phyloP scores from a whole-genome alignment of 2,329 filamentous ascomycete species.

The Botrytis elliptica region DNA sequence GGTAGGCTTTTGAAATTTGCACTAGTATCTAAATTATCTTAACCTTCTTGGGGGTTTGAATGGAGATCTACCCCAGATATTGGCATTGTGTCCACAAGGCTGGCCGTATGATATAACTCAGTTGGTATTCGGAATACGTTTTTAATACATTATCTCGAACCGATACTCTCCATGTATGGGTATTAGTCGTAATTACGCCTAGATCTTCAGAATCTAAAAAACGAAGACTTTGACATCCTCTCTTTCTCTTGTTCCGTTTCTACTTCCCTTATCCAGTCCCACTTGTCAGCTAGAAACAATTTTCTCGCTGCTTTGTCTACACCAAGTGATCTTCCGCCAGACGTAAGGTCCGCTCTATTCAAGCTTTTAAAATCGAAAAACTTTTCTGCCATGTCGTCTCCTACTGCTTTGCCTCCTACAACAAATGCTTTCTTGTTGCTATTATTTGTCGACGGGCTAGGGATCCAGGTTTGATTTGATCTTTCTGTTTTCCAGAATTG shows the following conservation, averaged over 20 bases:
- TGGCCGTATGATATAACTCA: neutral
- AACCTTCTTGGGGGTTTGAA: neutral
- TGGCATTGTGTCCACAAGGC: neutral
- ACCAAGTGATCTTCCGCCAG: constrained; percentile 51
- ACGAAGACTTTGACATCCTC: constrained; percentile 21
- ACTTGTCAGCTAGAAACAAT: constrained; percentile 56
- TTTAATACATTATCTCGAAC: neutral
- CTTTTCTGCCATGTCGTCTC: constrained; percentile 23
- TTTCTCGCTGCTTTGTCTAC: constrained; percentile 51
- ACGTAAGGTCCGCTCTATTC: constrained; percentile 48
- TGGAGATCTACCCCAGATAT: constrained; percentile 5
- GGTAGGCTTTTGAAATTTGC: neutral
- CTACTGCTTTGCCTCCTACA: constrained; percentile 29
- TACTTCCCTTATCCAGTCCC: constrained; percentile 52
- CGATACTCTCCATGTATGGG: neutral
- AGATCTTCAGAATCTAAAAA: constrained; percentile 19
- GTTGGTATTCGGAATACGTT: neutral
- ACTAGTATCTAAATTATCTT: neutral
- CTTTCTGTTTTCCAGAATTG: constrained; percentile 31
- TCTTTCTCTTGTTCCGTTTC: constrained; percentile 24
- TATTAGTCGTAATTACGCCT: neutral
- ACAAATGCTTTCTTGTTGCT: constrained; percentile 28
- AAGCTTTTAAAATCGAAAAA: constrained; percentile 47
- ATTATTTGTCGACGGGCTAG: neutral
- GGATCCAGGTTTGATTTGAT: constrained; percentile 33